These are phyloP conservation scores for Xylariaceae sp. DNA, from an alignment of 2,329 filamentous ascomycete species.

Conservation along the genomic window DNA sequence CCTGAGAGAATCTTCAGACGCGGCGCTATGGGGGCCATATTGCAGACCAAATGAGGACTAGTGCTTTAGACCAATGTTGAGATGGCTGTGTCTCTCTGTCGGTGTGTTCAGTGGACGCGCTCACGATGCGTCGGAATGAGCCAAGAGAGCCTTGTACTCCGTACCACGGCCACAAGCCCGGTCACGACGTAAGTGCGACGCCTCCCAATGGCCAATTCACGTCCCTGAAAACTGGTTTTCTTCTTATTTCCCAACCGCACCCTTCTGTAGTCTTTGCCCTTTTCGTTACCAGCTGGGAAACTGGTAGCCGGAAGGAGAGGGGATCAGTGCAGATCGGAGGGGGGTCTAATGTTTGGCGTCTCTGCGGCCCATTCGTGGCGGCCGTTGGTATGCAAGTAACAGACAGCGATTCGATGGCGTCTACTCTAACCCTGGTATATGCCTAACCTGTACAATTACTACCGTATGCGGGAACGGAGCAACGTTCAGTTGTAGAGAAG, in stretches of 20 bases:
- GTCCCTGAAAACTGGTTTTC: constrained; percentile 32
- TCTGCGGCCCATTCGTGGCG: constrained; percentile 32
- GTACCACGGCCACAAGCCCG: constrained; percentile 31
- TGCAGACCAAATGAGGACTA: constrained; percentile 45
- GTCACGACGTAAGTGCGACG: constrained; percentile 33
- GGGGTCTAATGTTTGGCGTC: constrained; percentile 29
- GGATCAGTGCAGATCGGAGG: constrained; percentile 32
- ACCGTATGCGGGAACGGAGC: constrained; percentile 14
- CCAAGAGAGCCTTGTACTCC: constrained; percentile 35
- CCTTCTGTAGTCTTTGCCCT: constrained; percentile 26
- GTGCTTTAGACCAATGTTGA: constrained; percentile 25
- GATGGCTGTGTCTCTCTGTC: constrained; percentile 30
- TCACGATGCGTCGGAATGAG: constrained; percentile 36
- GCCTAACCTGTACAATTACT: constrained; percentile 15
- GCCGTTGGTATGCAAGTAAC: constrained; percentile 27
- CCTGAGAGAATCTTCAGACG: constrained; percentile 64
- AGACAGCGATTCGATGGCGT: constrained; percentile 29
- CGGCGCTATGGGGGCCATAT: constrained; percentile 62
- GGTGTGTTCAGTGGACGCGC: constrained; percentile 31
- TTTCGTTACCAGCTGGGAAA: constrained; percentile 27
- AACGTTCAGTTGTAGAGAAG: constrained; percentile 22
- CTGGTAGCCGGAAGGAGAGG: constrained; percentile 25
- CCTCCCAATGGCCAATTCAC: constrained; percentile 31
- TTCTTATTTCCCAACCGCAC: constrained; percentile 4
- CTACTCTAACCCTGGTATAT: constrained; percentile 27